These are phyloP conservation scores for Rhodotorula sphaerocarpa DNA, from an alignment of 768 basidiomycete species.

Conservation along the genomic window DNA sequence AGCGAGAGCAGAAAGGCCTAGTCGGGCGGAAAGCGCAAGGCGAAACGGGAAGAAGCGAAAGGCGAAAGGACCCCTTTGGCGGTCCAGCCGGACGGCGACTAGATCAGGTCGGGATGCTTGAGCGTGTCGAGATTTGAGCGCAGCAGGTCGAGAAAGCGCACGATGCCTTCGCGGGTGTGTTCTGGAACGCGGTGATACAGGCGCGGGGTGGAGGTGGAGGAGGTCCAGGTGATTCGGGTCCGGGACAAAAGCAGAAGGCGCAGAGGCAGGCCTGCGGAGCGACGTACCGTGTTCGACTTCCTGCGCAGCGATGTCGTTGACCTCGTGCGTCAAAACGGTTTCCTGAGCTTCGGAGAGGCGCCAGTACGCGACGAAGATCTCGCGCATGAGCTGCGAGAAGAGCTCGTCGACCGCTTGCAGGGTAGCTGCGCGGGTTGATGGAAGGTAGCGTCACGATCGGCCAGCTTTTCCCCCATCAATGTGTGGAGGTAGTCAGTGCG, in stretches of 20 bases:
- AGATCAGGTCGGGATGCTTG: no score
- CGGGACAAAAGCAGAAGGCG: no score
- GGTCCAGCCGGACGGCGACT: no score
- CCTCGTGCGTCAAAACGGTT: background rate
- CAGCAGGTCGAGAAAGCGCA: background rate
- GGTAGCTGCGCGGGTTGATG: background rate
- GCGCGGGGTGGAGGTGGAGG: no score
- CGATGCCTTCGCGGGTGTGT: background rate
- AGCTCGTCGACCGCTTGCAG: background rate
- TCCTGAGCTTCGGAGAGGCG: background rate
- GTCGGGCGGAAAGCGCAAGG: background rate
- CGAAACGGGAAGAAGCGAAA: background rate
- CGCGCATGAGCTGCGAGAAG: background rate
- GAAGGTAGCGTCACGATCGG: background rate
- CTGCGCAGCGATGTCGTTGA: background rate
- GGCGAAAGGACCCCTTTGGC: background rate
- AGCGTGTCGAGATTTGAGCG: background rate
- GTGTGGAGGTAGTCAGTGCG: no score
- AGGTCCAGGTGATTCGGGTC: no score
- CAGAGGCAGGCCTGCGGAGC: no score
- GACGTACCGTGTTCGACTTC: conserved; percentile 9
- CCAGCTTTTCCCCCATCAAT: no score
- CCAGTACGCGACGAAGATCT: background rate
- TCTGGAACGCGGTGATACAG: no score
- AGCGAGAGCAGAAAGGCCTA: no score